Conservation (phyloP, 768 basidiomycete species). For the Kwoniella europaea region DNA sequence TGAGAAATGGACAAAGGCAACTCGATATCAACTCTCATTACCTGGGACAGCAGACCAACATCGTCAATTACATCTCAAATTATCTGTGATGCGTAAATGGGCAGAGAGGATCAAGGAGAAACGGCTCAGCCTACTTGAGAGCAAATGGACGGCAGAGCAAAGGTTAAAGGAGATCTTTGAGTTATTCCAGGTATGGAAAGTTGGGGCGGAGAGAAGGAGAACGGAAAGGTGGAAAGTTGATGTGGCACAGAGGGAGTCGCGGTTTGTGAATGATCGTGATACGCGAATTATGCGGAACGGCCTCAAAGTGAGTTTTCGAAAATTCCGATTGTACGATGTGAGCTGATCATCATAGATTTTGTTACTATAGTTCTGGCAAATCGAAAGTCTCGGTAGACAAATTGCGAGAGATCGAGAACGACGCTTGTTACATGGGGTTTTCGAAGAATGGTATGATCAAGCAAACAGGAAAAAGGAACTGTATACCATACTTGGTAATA, state of each 20-base stretch:
- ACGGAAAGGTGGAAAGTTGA: slow-evolving; percentile 40
- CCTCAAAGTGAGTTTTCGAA: slow-evolving; percentile 26
- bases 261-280: slow-evolving; percentile 20
- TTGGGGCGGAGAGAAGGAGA: slow-evolving; percentile 7
- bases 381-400: slow-evolving; percentile 13
- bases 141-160: neutral
- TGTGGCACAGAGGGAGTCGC: slow-evolving; percentile 34
- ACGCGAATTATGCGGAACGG: neutral
- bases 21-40: slow-evolving; percentile 23
- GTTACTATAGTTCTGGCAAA: slow-evolving; percentile 18
- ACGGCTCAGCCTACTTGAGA: slow-evolving; percentile 19
- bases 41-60: slow-evolving; percentile 46
- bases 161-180: neutral
- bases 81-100: slow-evolving; percentile 27
- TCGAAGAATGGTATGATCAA: slow-evolving; percentile 17
- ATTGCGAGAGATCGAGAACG: slow-evolving; percentile 1
- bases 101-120: slow-evolving; percentile 19
- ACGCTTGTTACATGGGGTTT: neutral
- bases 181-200: slow-evolving; percentile 34
- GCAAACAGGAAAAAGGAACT: neutral
- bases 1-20: slow-evolving; percentile 29
- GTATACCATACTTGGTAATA: neutral
- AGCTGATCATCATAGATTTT: too few relatives aligned
- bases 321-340: neutral
- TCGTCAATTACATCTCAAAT: slow-evolving; percentile 24